These are phyloP conservation scores for Trichoderma sp. DNA, from an alignment of 2,329 filamentous ascomycete species.

Conservation along the genomic window DNA sequence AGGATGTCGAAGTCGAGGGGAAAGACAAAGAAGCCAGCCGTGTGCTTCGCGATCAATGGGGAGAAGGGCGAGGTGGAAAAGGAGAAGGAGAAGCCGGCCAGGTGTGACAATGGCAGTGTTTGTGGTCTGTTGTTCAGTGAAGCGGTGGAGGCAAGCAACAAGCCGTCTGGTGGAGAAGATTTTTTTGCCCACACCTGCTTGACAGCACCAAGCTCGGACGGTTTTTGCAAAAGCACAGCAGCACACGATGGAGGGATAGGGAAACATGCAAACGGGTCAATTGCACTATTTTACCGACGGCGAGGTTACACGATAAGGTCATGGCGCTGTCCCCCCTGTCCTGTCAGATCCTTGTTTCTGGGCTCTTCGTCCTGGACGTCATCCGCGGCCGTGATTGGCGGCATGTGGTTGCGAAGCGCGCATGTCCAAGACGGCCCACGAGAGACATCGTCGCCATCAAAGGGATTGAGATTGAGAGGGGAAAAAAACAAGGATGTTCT, in stretches of 20 bases:
- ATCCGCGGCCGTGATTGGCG: conserved; percentile 15
- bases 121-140: conserved; percentile 16
- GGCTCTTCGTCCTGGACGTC: conserved; percentile 10
- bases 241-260: neutral
- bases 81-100: conserved; percentile 16
- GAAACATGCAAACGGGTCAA: neutral
- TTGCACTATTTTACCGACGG: neutral
- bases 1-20: neutral
- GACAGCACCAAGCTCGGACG: neutral
- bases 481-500: conserved; percentile 2
- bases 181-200: neutral
- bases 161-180: conserved; percentile 20
- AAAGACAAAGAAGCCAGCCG: neutral
- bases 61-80: neutral
- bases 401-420: conserved; percentile 12
- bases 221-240: neutral
- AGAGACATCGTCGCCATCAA: conserved; percentile 2
- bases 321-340: neutral
- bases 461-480: neutral
- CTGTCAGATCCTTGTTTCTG: conserved; percentile 12
- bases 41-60: conserved; percentile 11
- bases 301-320: conserved; percentile 4
- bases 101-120: conserved; percentile 3
- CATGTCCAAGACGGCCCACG: neutral
- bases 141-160: conserved; percentile 13